Evolutionary conservation across 1,139 yeast genomes (phyloP), one percentile per base, ranked within the genome.

Genomic region (Yamadazyma pseudoaaseri): DNA sequence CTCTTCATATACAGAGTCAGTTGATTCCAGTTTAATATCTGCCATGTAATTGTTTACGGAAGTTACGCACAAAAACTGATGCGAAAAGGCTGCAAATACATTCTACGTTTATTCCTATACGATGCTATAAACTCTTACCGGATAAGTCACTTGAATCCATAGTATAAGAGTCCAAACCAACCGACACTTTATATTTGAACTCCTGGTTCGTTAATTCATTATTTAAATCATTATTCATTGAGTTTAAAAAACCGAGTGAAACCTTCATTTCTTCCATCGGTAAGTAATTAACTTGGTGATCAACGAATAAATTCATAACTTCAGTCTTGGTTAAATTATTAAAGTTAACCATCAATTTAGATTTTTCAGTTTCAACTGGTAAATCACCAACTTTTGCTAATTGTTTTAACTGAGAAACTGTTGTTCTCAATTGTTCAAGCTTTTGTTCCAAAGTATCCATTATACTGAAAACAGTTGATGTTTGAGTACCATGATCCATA

Each of bases 381-480:
- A 42, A 34, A 20, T 44, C 37, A 5, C 48, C 48, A 12, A 44
- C 29, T 14, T 27, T 27, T n/a, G 31, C 13, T 24, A 42, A 6
- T 11, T 27, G n/a, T 16, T 31, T 14, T 24, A 36, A 27, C 3
- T 15, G 9, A n/a, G 14, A 5, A 15, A 39, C 21, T 5, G 35
- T 13, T 2, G n/a, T 13, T 5, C 26, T 13, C 8, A 42, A 29
- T 11, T 30, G 18, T 4, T 21, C 20, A 11, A 43, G 30, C 26
- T 36, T 32, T 5, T 16, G 21, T 14, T 37, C 33, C 18, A 41
- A 25, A 5, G 9, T 12, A 10, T 24, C 31, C 14, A 41, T 30
- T 3, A 20, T 28, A 2, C 26, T 18, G n/a, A 20, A 16, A 8
- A 41, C 29, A 4, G 31, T 18, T 5, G 31, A 11, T 5, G n/a